Conservation (phyloP, 352 stramenopile species). For the Phytophthora capsici region DNA sequence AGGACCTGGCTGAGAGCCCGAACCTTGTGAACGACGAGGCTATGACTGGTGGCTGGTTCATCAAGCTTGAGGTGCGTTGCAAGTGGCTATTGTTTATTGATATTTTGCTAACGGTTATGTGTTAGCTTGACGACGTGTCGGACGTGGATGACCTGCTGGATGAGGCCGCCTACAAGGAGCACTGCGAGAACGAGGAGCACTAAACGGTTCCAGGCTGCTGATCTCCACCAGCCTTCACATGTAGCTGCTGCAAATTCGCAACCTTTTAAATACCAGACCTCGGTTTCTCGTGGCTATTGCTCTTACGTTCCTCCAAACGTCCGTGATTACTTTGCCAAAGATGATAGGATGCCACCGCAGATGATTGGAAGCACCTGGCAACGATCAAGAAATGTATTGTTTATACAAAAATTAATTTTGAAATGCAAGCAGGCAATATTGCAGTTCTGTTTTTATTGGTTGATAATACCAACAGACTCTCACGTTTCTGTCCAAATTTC, state of each 20-base stretch:
- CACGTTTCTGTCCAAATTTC: constrained; percentile 13
- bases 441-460: too few species aligned
- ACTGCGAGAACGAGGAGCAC: constrained; percentile 88
- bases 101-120: constrained; percentile 6
- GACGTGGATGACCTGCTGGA: constrained; percentile 85
- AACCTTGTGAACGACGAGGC: constrained; percentile 90
- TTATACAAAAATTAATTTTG: background rate
- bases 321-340: constrained; percentile 19
- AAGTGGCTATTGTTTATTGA: background rate
- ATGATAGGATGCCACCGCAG: constrained; percentile 30
- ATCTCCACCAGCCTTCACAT: constrained; percentile 20
- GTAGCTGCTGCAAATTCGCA: constrained; percentile 38
- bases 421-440: too few species aligned
- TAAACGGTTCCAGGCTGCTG: constrained; percentile 31
- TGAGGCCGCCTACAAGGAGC: constrained; percentile 86
- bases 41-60: constrained; percentile 89
- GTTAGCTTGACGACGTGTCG: constrained; percentile 64
- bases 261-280: constrained; percentile 18
- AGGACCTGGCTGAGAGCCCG: constrained; percentile 81
- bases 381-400: constrained; percentile 1
- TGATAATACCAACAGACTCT: background rate
- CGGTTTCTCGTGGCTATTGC: constrained; percentile 3
- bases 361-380: constrained; percentile 10
- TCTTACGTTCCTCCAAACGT: constrained; percentile 13
- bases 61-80: constrained; percentile 83